Percentiles rank a stretch among this genome's conserved stretches.
Evolutionary conservation across 2,329 filamentous ascomycete genomes (phyloP).

Genomic region (Fusarium albosuccineum): DNA sequence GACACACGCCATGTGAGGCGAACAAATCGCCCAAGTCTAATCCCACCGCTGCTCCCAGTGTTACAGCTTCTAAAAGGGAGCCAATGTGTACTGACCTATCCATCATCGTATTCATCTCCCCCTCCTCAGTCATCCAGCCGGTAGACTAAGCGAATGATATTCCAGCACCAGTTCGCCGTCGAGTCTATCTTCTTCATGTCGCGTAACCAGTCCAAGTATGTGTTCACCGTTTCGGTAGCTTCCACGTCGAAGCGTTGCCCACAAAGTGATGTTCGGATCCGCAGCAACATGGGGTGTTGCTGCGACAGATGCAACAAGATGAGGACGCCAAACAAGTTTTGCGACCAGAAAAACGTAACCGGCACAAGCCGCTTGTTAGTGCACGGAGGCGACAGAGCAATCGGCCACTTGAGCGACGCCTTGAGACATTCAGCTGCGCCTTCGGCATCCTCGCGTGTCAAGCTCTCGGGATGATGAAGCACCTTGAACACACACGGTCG

Average conservation of each 20-base stretch:
- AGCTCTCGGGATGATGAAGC: conserved; percentile 66
- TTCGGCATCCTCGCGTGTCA: conserved; percentile 66
- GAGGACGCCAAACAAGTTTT: conserved; percentile 71
- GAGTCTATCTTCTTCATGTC: conserved; percentile 68
- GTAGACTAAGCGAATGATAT: conserved; percentile 62
- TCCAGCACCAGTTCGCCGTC: conserved; percentile 69
- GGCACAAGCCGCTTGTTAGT: conserved; percentile 70
- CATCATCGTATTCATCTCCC: not conserved
- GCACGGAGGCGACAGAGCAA: conserved; percentile 68
- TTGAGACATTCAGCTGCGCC: conserved; percentile 69
- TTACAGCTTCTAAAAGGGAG: not conserved
- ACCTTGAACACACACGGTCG: conserved; percentile 72
- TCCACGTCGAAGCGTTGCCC: conserved; percentile 64
- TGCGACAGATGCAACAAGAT: conserved; percentile 67
- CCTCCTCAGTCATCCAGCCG: conserved; percentile 47
- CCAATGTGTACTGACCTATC: not conserved
- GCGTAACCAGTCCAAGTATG: conserved; percentile 71
- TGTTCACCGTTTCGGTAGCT: conserved; percentile 60
- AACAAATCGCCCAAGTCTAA: conserved; percentile 8
- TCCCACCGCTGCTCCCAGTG: conserved; percentile 1
- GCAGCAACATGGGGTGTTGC: conserved; percentile 62
- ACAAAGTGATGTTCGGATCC: conserved; percentile 63
- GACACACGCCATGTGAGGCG: conserved; percentile 3
- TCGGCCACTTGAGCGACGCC: conserved; percentile 70
- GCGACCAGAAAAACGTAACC: conserved; percentile 71